Base-by-base conservation (phyloP, 169 alveolate genomes). In the Cryptosporidium felis region DNA sequence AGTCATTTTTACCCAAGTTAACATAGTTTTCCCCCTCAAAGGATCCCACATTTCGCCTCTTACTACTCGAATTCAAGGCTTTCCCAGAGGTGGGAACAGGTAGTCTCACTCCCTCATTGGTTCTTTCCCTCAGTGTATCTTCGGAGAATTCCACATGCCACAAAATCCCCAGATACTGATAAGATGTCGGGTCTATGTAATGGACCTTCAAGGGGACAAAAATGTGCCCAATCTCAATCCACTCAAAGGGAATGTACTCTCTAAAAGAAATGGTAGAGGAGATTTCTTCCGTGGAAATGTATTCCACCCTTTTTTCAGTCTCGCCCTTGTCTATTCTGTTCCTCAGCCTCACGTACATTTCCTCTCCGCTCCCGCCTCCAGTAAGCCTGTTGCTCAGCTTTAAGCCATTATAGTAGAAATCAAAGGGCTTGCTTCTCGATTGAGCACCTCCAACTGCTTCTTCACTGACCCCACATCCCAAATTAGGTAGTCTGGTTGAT, bases 81-180 rank as follows among this genome's bases (percentile, higher is more conserved):
- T 49, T 49, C 23, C 51, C 9, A 3, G 85, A 74, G 3, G 36
- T 26, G 16, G 85, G 85, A 49, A 30, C 28, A 6, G 63, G 59
- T 26, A 74, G 23, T 53, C 59, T 53, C 9, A 53, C 23, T 9
- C n/a, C n/a, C 28, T 30, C 14, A 21, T 34, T 36, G 6, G 5
- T 12, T 8, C 16, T 32, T 5, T 5, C 30, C 30, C 30, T 56
- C 3, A n/a, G 14, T 32, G 6, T 53, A 9, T 38, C 21, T 10
- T 66, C 65, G 12, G 65, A 40, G 41, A 53, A 74, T 3, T 74
- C 85, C 5, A 74, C 67, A 53, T 74, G 85, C 85, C 85, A 74
- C 30, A 74, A 59, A 23, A 74, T 53, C 8, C 85, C 85, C 36
- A 74, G 40, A 53, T 53, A 74, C 23, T 74, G 85, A 74, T 74